Evolutionary conservation across 352 stramenopile species (phyloP), one percentile per base, ranked within the genome.

Genomic region (Pythium guiyangense): DNA sequence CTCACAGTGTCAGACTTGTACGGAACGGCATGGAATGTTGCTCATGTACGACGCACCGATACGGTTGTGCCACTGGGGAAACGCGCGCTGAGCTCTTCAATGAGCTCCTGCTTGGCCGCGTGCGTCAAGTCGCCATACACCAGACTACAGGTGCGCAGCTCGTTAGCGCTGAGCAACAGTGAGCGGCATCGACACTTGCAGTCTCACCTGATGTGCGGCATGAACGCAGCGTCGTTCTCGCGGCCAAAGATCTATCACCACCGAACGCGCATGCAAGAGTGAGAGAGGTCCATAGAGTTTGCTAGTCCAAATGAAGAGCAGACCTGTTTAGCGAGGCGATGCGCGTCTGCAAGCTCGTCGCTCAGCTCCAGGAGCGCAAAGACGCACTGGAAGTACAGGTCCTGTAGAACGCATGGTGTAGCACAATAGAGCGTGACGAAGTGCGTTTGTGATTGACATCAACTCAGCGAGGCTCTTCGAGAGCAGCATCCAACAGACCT

Each of bases 381-480:
- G 22, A 90, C 79, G 47, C 79, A 90, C 62, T 87, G 77, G 52
- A 85, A 89, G 60, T 80, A 89, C 20, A 87, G 60, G 14, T 54
- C 35, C 54, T 60, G 27, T 34, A 35, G 31, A 29, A 9, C n/a
- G 37, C 27, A 18, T 6, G 5, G 22, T 22, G 22, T 31, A 11
- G 15, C 34, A 18, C 39, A 11, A 4, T 4, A 70, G 12, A 37
- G n/a, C 22, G 22, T 26, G 4, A 58, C 27, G 3, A 5, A 1
- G 42, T 2, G 29, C 15, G 29, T 14, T 10, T 22, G 22, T 18
- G 37, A 18, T 15, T 1, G 12, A 17, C 37, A 43, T 4, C 17
- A 18, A 18, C 29, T 34, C 29, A 18, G 11, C 37, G 37, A 1
- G 37, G 17, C 37, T 6, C 15, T 12, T 1, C 45, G 34, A 8